A percentile compares a stretch with the other conserved stretches of the same genome.
Evolutionary conservation across 495 filamentous ascomycete genomes (phyloP).

Genomic region (Penicillium coprophilum): DNA sequence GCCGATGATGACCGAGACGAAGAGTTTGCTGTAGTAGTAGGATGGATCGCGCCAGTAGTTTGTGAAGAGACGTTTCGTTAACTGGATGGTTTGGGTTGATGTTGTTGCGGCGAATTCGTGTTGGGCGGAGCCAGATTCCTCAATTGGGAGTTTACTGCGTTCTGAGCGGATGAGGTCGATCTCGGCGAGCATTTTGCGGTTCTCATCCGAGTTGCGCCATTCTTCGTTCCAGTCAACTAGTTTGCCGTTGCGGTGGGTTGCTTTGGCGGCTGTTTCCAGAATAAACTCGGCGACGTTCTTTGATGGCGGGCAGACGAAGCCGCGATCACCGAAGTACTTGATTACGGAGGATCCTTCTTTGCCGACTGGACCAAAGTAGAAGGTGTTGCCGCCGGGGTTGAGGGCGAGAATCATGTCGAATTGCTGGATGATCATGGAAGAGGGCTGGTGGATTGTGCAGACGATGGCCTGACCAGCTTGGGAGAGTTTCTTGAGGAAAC

Average conservation of each 20-base stretch:
- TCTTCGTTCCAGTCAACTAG: conserved; percentile 68
- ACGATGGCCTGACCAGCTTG: conserved; percentile 72
- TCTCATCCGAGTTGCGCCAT: conserved; percentile 63
- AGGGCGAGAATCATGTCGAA: conserved; percentile 76
- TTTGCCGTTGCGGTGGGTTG: conserved; percentile 49
- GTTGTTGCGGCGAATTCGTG: conserved; percentile 66
- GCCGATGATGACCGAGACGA: conserved; percentile 65
- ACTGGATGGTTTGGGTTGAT: conserved; percentile 55
- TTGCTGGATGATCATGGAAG: conserved; percentile 66
- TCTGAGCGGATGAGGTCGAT: conserved; percentile 60
- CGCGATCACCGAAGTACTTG: conserved; percentile 65
- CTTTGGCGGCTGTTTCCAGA: conserved; percentile 73
- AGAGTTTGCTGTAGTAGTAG: conserved; percentile 75
- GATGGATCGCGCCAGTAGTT: conserved; percentile 71
- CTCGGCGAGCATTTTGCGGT: conserved; percentile 52
- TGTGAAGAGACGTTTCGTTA: conserved; percentile 65
- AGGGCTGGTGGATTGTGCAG: conserved; percentile 83
- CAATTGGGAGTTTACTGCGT: conserved; percentile 48
- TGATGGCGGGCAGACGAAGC: conserved; percentile 56
- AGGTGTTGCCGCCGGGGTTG: conserved; percentile 67
- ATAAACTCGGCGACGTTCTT: conserved; percentile 88
- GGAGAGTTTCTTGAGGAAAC: conserved; percentile 81
- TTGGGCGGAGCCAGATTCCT: conserved; percentile 36
- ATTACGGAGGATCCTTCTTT: conserved; percentile 60
- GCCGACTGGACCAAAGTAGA: conserved; percentile 74